Evolutionary conservation across 1,284 basidiomycete species (phyloP), one percentile per base, ranked within the genome.

Genomic region (Cystobasidium slooffiae): DNA sequence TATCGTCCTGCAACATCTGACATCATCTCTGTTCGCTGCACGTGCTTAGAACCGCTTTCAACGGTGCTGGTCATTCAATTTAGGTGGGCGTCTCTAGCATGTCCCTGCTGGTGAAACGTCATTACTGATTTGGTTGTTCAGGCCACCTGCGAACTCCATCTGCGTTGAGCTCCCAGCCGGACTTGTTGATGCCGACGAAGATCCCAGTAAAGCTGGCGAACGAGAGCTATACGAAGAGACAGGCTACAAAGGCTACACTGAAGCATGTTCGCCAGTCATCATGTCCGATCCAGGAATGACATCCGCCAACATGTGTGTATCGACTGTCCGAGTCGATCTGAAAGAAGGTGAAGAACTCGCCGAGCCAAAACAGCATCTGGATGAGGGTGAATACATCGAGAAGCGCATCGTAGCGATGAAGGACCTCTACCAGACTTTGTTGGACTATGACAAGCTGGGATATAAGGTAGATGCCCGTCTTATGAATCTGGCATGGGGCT

Each of bases 171-270:
- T 95, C 44, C 93, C 93, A 7, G 93, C 93, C 72, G 92, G 93
- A 43, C 83, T 97, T 37, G 88, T 97, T 75, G 92, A 95, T 80
- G 88, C 89, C 74, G 88, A 88, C 0, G 90, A 97, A 84, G 88
- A 88, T 1, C 85, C 91, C 0, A 90, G 90, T 82, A 83, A 86
- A 72, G 87, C 92, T 0, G 94, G 92, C 0, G 85, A 73, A 49
- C 87, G 94, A 46, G 94, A 97, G 80, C 86, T 97, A 8, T 86
- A 90, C 78, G 94, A 97, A 83, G 94, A 97, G 83, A 96, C 93
- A 0, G 94, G 94, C 3, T 95, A 90, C 82, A 81, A 8, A 78
- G 80, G 6, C 80, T 78, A 31, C 76, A 79, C 61, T 10, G 75
- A 69, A 41, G 77, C 83, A 67, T 85, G 88, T 0, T 90, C 91